These are phyloP conservation scores for Immersiporthe knoxdaviesiana DNA, from an alignment of 2,329 filamentous ascomycete genomes.

Conservation along the genomic window DNA sequence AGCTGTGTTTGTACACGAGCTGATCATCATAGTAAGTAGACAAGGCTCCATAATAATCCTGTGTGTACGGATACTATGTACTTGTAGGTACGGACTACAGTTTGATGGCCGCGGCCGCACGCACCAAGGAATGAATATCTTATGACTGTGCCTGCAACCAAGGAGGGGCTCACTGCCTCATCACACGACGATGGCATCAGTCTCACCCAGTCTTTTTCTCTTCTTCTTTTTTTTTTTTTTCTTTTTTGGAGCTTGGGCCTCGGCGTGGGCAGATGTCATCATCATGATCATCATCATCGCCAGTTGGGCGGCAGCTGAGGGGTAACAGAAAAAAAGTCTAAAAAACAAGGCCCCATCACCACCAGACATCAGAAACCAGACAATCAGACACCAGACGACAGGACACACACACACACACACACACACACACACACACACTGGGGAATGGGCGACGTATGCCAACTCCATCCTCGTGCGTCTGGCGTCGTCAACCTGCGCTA, in stretches of 20 bases:
- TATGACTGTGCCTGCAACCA: background rate
- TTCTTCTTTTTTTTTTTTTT: background rate
- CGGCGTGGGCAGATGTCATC: background rate
- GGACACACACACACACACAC: too few species aligned
- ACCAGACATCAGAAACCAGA: background rate
- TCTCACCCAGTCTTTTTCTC: background rate
- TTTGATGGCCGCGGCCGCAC: background rate
- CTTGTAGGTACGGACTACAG: too few species aligned
- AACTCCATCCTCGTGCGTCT: slow-evolving; percentile 6
- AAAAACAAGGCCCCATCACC: background rate
- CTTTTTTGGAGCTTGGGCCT: background rate
- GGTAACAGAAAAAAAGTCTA: background rate
- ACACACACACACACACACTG: too few species aligned
- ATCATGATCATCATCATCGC: background rate
- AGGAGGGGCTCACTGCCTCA: background rate
- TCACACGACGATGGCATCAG: slow-evolving; percentile 5
- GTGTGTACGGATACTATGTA: background rate
- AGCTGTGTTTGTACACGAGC: background rate
- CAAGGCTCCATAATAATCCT: background rate
- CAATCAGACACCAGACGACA: background rate
- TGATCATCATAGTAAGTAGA: background rate
- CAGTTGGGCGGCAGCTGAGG: background rate
- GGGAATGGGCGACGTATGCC: slow-evolving; percentile 1
- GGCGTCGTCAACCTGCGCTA: slow-evolving; percentile 14
- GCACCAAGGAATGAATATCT: background rate